Evolutionary conservation across 2,329 filamentous ascomycete genomes (phyloP).

Genomic region (Geoglossum cookeanum): DNA sequence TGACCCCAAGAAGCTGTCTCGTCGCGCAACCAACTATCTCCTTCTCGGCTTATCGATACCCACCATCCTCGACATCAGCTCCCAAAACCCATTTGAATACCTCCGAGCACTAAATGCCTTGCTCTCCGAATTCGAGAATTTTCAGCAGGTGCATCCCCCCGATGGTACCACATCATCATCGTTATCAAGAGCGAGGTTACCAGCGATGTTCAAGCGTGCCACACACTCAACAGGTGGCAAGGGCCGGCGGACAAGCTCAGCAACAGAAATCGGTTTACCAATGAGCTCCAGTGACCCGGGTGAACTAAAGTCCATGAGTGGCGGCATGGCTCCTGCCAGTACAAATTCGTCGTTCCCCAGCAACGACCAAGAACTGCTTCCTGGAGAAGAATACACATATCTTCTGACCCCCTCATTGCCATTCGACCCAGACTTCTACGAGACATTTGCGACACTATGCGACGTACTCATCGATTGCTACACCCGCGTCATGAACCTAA

Average conservation of each 20-base stretch:
- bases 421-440: constrained; percentile 93
- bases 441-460: constrained; percentile 88
- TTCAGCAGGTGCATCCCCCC: constrained; percentile 69
- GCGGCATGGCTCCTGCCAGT: constrained; percentile 27
- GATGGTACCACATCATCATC: constrained; percentile 50
- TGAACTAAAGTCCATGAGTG: constrained; percentile 27
- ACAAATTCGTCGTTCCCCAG: constrained; percentile 29
- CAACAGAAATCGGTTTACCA: constrained; percentile 37
- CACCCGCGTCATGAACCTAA: constrained; percentile 52
- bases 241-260: constrained; percentile 34
- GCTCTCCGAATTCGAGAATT: constrained; percentile 80
- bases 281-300: constrained; percentile 27
- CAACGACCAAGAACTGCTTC: constrained; percentile 36
- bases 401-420: constrained; percentile 81
- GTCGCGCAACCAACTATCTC: constrained; percentile 84
- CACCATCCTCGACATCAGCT: constrained; percentile 72
- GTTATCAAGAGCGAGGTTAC: constrained; percentile 56
- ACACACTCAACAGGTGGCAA: constrained; percentile 21
- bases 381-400: constrained; percentile 74
- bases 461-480: constrained; percentile 92
- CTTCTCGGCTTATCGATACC: constrained; percentile 84
- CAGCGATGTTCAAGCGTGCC: constrained; percentile 30
- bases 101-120: constrained; percentile 71
- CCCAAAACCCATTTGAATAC: constrained; percentile 63
- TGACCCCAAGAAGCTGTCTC: constrained; percentile 62